Evolutionary conservation across 1,139 yeast species (phyloP).

Genomic region (Groenewaldozyma sp.): DNA sequence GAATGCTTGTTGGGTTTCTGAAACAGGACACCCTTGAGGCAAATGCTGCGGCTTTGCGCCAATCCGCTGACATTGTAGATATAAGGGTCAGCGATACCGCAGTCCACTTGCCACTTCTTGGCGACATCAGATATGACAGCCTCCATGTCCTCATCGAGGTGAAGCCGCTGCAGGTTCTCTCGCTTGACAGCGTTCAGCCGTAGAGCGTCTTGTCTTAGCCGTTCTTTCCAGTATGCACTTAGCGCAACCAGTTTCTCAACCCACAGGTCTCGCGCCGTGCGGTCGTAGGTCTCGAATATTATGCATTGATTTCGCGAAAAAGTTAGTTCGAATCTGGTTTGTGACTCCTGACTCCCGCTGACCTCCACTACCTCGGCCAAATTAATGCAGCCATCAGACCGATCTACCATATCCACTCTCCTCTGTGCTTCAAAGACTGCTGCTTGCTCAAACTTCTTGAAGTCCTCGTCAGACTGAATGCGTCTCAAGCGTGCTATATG

Average conservation of each 20-base stretch:
- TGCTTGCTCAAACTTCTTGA: slow-evolving; percentile 41
- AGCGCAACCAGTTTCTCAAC: slow-evolving; percentile 39
- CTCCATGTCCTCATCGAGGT: slow-evolving; percentile 50
- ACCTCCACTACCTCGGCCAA: slow-evolving; percentile 41
- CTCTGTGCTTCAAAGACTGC: slow-evolving; percentile 61
- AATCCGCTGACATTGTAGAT: slow-evolving; percentile 48
- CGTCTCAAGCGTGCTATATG: slow-evolving; percentile 56
- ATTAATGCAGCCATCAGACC: slow-evolving; percentile 56
- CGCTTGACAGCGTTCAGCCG: slow-evolving; percentile 34
- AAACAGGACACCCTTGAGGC: slow-evolving; percentile 53
- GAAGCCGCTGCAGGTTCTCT: slow-evolving; percentile 40
- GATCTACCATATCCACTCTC: slow-evolving; percentile 44
- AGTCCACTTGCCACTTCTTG: slow-evolving; percentile 45
- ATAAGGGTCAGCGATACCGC: slow-evolving; percentile 45
- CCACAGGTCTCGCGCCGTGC: slow-evolving; percentile 56
- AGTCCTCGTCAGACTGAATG: slow-evolving; percentile 31
- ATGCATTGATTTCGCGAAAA: slow-evolving; percentile 38
- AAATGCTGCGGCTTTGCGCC: slow-evolving; percentile 51
- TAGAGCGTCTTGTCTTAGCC: slow-evolving; percentile 36
- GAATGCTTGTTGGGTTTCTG: slow-evolving; percentile 64
- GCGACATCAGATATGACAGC: slow-evolving; percentile 44
- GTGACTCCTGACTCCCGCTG: slow-evolving; percentile 13
- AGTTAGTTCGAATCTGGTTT: slow-evolving; percentile 39
- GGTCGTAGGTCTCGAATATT: slow-evolving; percentile 50
- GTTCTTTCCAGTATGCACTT: slow-evolving; percentile 50